Base-by-base conservation (phyloP, 2,329 filamentous ascomycete genomes). In the Capronia epimyces region DNA sequence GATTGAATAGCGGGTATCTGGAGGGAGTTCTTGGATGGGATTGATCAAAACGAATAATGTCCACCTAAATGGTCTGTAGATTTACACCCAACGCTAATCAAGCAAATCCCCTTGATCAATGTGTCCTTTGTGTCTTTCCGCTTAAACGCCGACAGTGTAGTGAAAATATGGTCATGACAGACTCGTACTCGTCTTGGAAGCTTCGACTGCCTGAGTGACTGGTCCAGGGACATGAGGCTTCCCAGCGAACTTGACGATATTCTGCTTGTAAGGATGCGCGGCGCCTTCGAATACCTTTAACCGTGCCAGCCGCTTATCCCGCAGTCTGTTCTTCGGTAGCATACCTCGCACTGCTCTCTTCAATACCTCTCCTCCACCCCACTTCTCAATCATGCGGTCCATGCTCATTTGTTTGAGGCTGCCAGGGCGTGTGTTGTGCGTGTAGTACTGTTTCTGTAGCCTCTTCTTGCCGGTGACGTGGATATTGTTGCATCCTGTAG, bases 261-360 rank as follows among this genome's bases (percentile, higher is more conserved):
- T 98, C 69, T 84, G 71, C 78, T 87, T 87, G 69, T 96, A 97
- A 32, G 93, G 94, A 74, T 98, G 90, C 20, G 82, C 82, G 32
- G 81, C 76, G n/a, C 91, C 89, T 72, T 98, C 94, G 69, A 96
- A 98, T 4, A 87, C 90, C 80, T 97, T 98, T 67, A 98, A 72
- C 62, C 93, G 78, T 31, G 84, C 88, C 73, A 98, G 73, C 58
- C 94, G 75, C 75, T 89, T 87, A 68, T 96, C 89, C 63, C 91
- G 77, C 65, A 98, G 73, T 64, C 90, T 76, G 73, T 98, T 98
- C 80, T 98, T 98, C 47, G 93, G 93, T 70, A 98, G 71, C 93
- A 98, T 98, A 43, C 94, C 94, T 66, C 86, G 86, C 34, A 98
- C 94, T 1, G 94, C 93, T 69, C 89, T 87, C 64, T 89, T 79